A percentile compares a stretch with the other conserved stretches of the same genome.
Evolutionary conservation across 129 eudicot species (phyloP).

Genomic region (Daucus carota): DNA sequence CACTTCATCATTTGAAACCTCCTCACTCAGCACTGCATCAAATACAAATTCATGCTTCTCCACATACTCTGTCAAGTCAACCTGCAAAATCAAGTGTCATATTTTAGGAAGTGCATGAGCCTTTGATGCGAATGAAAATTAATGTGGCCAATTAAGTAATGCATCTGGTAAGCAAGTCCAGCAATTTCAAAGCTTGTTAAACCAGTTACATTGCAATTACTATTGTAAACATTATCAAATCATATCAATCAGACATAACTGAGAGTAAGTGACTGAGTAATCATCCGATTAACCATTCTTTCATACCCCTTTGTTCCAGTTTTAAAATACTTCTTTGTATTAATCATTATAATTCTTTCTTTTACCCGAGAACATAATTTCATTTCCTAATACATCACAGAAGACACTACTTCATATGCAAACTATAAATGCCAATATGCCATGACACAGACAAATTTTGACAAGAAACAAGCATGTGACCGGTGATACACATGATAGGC

Average conservation of each 20-base stretch:
- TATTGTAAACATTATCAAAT: not conserved
- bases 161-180: not conserved
- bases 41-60: slow-evolving; percentile 98
- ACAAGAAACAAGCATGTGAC: not conserved
- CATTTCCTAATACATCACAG: not conserved
- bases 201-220: not conserved
- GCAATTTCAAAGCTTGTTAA: not conserved
- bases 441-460: not conserved
- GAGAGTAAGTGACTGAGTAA: too few relatives aligned
- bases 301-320: not conserved
- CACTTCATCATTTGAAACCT: slow-evolving; percentile 98
- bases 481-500: not conserved
- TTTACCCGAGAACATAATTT: not conserved
- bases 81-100: slow-evolving; percentile 38
- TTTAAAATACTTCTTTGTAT: not conserved
- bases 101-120: slow-evolving; percentile 1
- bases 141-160: not conserved
- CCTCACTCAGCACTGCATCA: slow-evolving; percentile 95
- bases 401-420: not conserved
- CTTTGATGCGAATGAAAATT: not conserved
- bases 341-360: not conserved
- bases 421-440: not conserved
- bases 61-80: slow-evolving; percentile 87
- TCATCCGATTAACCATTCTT: not conserved
- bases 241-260: not conserved